Base-by-base conservation (phyloP, 768 basidiomycete species). In the Trametopsis cervina region DNA sequence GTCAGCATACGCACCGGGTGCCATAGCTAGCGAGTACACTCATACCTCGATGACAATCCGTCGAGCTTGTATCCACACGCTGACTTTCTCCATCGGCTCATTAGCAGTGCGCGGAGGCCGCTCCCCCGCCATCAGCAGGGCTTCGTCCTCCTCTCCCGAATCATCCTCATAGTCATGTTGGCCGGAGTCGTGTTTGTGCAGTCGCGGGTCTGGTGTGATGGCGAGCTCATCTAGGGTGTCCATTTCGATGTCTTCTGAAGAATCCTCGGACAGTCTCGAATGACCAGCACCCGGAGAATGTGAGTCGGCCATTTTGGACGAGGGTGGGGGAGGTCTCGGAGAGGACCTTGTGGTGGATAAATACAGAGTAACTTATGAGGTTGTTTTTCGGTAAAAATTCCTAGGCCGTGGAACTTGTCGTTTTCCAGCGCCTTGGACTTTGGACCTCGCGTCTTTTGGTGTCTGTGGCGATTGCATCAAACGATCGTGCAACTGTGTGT, bases 1-100 rank as follows among this genome's bases (percentile, higher is more conserved):
- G 45, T 52, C 17, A 50, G 44, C n/a, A 13, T 5, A 33, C 11
- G 9, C n/a, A 38, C n/a, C 29, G 4, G 3, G 21, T 4, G 17
- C 12, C 12, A 12, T 17, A n/a, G 13, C 6, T 40, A 47, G 7
- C n/a, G n/a, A n/a, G n/a, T n/a, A 4, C 25, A 23, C 18, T 40
- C 23, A 21, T 58, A 88, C 88, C 76, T 90, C 86, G 20, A 85
- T 61, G 35, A 88, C 80, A 43, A 89, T 85, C 29, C 73, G 63
- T 54, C 70, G 70, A 9, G 79, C 69, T 57, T 81, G 81, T 1
- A 66, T 59, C 83, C 84, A 85, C 12, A 72, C 46, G 45, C 57
- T 51, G 4, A 23, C 17, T 11, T 40, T 21, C 15, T 26, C 27
- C 10, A 43, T 56, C 45, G 49, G 42, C 12, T 37, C 43, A 29